phyloP scores from a whole-genome alignment of 352 stramenopile genomes.

The Phytopythium vexans region DNA sequence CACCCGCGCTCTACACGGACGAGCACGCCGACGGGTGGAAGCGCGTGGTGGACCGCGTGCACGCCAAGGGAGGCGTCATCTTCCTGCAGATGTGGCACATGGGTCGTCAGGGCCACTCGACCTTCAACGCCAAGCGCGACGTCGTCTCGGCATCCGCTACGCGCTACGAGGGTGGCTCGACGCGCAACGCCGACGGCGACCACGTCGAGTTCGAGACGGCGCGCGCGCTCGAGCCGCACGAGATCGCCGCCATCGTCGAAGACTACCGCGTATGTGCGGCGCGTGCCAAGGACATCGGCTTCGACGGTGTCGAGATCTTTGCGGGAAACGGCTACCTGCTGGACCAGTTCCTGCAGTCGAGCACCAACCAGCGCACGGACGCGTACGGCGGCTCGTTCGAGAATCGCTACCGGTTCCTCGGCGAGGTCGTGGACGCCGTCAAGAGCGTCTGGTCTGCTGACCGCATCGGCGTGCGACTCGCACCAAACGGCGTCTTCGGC shows the following conservation, averaged over 20 bases:
- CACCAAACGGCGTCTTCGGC: slow-evolving; percentile 16
- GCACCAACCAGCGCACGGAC: slow-evolving; percentile 62
- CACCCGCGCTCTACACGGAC: slow-evolving; percentile 26
- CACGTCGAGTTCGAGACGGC: slow-evolving; percentile 4
- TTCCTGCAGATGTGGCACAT: slow-evolving; percentile 76
- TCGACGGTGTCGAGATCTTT: too few relatives aligned
- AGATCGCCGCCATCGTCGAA: slow-evolving; percentile 35
- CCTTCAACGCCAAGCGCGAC: slow-evolving; percentile 13
- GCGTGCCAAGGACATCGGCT: slow-evolving; percentile 58
- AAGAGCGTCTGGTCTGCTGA: slow-evolving; percentile 10
- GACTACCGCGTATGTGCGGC: slow-evolving; percentile 54
- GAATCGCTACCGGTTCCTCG: slow-evolving; percentile 57
- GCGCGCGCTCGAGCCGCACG: slow-evolving; percentile 10
- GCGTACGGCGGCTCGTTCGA: too few relatives aligned
- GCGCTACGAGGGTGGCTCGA: slow-evolving; percentile 9
- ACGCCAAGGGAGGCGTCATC: slow-evolving; percentile 54
- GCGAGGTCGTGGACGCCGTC: slow-evolving; percentile 47
- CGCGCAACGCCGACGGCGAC: slow-evolving; percentile 15
- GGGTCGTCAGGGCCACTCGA: slow-evolving; percentile 43
- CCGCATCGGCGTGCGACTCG: slow-evolving; percentile 17
- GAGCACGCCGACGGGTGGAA: slow-evolving; percentile 32
- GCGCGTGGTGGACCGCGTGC: slow-evolving; percentile 39
- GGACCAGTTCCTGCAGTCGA: slow-evolving; percentile 34
- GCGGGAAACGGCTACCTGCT: slow-evolving; percentile 86
- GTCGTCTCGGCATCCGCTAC: slow-evolving; percentile 10